Percentiles rank a stretch among this genome's conserved stretches.
Conservation (phyloP, 1,284 basidiomycete species). For the Bjerkandera adusta region DNA sequence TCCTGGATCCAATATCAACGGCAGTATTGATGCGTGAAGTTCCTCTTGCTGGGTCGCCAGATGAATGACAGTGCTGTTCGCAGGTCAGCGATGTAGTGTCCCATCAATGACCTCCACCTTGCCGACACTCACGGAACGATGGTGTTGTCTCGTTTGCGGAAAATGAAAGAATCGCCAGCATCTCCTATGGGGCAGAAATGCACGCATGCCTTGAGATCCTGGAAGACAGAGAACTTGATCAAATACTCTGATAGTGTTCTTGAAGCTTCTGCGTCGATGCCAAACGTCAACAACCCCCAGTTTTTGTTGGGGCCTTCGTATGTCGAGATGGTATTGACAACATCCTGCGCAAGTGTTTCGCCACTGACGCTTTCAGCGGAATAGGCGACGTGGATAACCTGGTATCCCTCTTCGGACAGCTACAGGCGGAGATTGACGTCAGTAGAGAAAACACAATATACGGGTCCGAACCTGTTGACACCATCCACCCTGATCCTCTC, state of each 20-base stretch:
- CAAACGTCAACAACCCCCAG: conserved; percentile 41
- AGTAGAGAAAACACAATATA: conserved; percentile 3
- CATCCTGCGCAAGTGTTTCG: no score
- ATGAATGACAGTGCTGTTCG: conserved; percentile 37
- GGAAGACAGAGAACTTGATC: no score
- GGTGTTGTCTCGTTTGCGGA: conserved; percentile 24
- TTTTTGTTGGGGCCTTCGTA: conserved; percentile 13
- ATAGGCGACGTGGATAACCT: conserved; percentile 30
- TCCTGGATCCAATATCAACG: conserved; percentile 22
- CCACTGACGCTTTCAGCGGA: no score
- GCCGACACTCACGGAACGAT: conserved; percentile 34
- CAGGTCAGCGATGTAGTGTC: not conserved
- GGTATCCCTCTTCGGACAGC: conserved; percentile 46
- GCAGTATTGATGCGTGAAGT: conserved; percentile 34
- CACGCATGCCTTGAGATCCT: conserved; percentile 32
- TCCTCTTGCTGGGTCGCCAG: conserved; percentile 38
- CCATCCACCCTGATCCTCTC: conserved; percentile 28
- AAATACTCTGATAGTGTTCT: no score
- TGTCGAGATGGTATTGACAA: no score
- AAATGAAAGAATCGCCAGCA: conserved; percentile 27
- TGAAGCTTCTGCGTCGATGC: no score
- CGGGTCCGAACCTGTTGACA: conserved; percentile 35
- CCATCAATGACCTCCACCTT: conserved; percentile 4
- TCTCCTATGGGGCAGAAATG: conserved; percentile 37
- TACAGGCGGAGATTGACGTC: conserved; percentile 18